A percentile compares a stretch with the other conserved stretches of the same genome.
phyloP scores from a whole-genome alignment of 257 asterid genomes.

The Rehmannia glutinosa region DNA sequence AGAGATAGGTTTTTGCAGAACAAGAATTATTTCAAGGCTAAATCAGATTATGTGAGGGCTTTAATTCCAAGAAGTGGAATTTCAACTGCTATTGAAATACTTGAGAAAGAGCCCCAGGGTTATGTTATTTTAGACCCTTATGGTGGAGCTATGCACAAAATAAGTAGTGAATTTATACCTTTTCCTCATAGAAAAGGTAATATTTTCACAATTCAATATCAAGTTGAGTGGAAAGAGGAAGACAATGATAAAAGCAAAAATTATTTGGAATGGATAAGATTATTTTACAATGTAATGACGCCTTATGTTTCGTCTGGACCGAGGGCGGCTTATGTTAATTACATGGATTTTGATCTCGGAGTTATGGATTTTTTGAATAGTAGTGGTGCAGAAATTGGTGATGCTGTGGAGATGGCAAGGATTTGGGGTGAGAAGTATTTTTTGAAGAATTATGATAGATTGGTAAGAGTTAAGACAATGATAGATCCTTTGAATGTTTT shows the following conservation, averaged over 20 bases:
- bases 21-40: constrained; percentile 62
- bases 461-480: constrained; percentile 53
- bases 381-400: too few relatives aligned
- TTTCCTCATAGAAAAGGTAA: constrained; percentile 79
- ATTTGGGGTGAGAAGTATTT: constrained; percentile 72
- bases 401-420: constrained; percentile 41
- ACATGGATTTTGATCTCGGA: constrained; percentile 75
- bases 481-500: constrained; percentile 62
- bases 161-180: constrained; percentile 47
- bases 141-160: constrained; percentile 61
- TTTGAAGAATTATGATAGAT: constrained; percentile 61
- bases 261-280: constrained; percentile 56
- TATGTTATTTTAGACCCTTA: constrained; percentile 66
- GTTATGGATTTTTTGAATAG: constrained; percentile 21
- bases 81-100: constrained; percentile 17
- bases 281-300: constrained; percentile 45
- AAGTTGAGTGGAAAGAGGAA: constrained; percentile 50
- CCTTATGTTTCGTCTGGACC: constrained; percentile 53
- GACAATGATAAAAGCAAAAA: constrained; percentile 20
- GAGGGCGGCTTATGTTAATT: constrained; percentile 76
- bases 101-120: constrained; percentile 58
- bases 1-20: constrained; percentile 36
- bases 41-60: constrained; percentile 57
- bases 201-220: constrained; percentile 54
- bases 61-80: constrained; percentile 37